Evolutionary conservation across 1,284 basidiomycete species (phyloP), one percentile per base, ranked within the genome.

Genomic region (Ganoderma sp.): DNA sequence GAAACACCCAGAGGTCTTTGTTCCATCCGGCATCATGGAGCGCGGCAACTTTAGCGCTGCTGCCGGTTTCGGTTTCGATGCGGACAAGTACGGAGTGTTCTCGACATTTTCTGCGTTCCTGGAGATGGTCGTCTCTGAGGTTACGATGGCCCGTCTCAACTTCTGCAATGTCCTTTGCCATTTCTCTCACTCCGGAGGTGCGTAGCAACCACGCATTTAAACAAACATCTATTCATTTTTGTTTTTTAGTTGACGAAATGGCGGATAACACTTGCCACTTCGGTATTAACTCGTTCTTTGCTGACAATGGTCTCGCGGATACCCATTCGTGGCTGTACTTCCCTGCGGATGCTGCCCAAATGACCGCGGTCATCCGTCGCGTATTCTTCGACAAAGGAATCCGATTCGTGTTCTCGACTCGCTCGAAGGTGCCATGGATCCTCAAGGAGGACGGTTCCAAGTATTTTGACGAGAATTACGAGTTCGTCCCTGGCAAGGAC

Each of bases 131-230:
- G 80, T 95, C 68, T 94, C 93, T 2, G 94, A 95, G 78, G 82
- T 94, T 67, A 95, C 93, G n/a, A 95, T 95, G 94, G 94, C 94
- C 19, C 87, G 93, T 65, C 79, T 95, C 76, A 95, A 95, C 80
- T 86, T 90, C 76, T 93, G 92, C 83, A 95, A 95, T 76, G 88
- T 95, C 19, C 85, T 95, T 39, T 90, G 85, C 75, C 93, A 95
- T 81, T 95, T 95, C 83, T 95, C 93, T 32, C 94, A 95, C 81
- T 90, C 92, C 43, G 94, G 93, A 76, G 90, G 91, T 86, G 22
- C 22, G 61, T 63, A 12, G 25, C 14, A 10, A 28, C 10, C 5
- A 39, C 37, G 28, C 28, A 12, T 39, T 6, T 54, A 42, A 22
- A 22, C 7, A 14, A 19, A 10, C 5, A 5, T 52, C 22, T 1